Base-by-base conservation (phyloP, 2,329 filamentous ascomycete genomes). In the Botryotinia globosa region DNA sequence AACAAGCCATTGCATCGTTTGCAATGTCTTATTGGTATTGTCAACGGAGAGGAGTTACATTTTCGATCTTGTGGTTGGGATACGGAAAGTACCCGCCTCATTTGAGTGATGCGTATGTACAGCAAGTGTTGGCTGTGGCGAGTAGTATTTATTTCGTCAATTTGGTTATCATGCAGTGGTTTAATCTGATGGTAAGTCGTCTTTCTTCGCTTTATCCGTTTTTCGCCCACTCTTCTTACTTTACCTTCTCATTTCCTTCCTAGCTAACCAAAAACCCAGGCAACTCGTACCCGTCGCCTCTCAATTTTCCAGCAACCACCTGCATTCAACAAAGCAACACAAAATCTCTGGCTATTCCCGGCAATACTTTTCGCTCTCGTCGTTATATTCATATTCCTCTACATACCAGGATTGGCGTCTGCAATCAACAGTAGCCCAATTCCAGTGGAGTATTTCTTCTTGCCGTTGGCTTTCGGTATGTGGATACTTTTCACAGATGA, bases 121-220 rank as follows among this genome's bases (percentile, higher is more conserved):
- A 48, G 86, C 85, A 76, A 81, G 84, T 20, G 71, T 37, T 76
- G 6, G 68, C 64, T 59, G 78, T 73, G 74, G 70, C 78, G 68
- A 84, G 67, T 72, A 83, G 80, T 16, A 90, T 94, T 73, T 94
- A 94, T 81, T 94, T 94, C 77, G 87, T 94, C 76, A 94, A 89
- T 73, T 83, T 94, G 45, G 91, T 94, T 5, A 88, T 94, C 67
- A 93, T 94, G 91, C 90, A 92, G 84, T 90, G 90, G 85, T 93
- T 93, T 84, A 93, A 92, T 79, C 83, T 94, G 3, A 86, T 94
- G 79, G 72, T 71, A 71, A 73, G 68, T 8, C 44, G 25, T 8
- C 25, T 42, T 32, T 25, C 25, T 18, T 20, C 48, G 1, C 37
- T 54, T 18, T 7, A 4, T 32, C 12, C 6, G 2, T 29, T 18